Evolutionary conservation across 164 flowering plant genomes (phyloP).

Genomic region (Stephania cephalantha): DNA sequence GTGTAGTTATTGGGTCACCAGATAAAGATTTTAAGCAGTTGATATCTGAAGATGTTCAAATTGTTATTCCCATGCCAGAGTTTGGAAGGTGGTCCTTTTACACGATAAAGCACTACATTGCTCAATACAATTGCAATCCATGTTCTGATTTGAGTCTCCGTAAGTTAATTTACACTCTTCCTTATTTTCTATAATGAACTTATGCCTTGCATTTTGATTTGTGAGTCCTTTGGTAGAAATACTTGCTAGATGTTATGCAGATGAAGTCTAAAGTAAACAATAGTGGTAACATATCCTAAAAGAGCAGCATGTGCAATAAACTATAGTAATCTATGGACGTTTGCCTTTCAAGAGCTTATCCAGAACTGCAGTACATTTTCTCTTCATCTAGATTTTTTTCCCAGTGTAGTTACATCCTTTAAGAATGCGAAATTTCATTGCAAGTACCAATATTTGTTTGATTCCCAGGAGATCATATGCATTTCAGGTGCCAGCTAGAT

Average conservation of each 20-base stretch:
- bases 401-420: neutral
- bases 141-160: conserved; percentile 77
- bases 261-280: neutral
- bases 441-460: neutral
- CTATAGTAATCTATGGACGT: neutral
- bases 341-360: neutral
- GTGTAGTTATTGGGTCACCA: conserved; percentile 84
- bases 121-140: conserved; percentile 80
- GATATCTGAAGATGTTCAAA: conserved; percentile 85
- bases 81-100: conserved; percentile 87
- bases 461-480: neutral
- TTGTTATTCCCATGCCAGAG: conserved; percentile 78
- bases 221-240: neutral
- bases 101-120: conserved; percentile 71
- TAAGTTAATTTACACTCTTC: conserved; percentile 29
- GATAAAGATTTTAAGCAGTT: conserved; percentile 98
- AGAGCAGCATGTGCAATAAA: neutral
- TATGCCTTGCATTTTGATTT: neutral
- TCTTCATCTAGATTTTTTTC: neutral
- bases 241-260: neutral
- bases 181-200: neutral
- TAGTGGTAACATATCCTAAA: neutral
- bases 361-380: neutral
- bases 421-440: neutral
- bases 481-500: neutral